Base-by-base conservation (phyloP, 2,329 filamentous ascomycete genomes). In the Truncatella angustata region DNA sequence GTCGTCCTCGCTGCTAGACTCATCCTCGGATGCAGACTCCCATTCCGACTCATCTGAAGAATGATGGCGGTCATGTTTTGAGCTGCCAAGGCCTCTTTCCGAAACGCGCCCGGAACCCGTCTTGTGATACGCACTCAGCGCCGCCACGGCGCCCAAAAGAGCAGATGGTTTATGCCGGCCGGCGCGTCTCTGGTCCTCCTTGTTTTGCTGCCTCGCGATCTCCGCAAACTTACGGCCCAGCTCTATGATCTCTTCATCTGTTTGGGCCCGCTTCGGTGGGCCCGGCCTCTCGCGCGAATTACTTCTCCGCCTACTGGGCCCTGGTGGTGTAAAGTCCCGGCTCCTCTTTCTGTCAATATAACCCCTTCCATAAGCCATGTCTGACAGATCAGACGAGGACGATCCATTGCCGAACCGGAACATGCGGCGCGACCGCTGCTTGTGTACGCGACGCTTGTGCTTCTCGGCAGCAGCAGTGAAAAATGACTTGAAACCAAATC, bases 311-410 rank as follows among this genome's bases (percentile, higher is more conserved):
- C 43, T 49, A 6, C 53, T 53, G 9, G 53, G 56, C 21, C 54
- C 53, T 21, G 60, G 56, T 10, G 67, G 64, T 23, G 64, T 68
- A 30, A 62, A 58, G 35, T 65, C 60, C 37, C 68, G 69, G 51
- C 66, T 71, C 55, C 63, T 63, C 24, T 61, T 58, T 20, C 63
- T 59, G 55, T 75, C 76, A 43, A 81, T 72, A 56, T 79, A 86
- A 14, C 83, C 85, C 50, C 72, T 76, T 9, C 86, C 85, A 63
- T 88, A 89, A 9, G 85, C 85, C 54, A 89, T 70, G 63, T 90
- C 86, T 18, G 80, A 82, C 66, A 87, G 84, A 50, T 87, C 74
- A 1, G 84, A 87, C 0, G 84, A 87, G 2, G 82, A 86, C 1
- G 85, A 88, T 2, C 81, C 85, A 60, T 85, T 87, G 50, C 72